A percentile compares a stretch with the other conserved stretches of the same genome.
Evolutionary conservation across 2,329 filamentous ascomycete species (phyloP).

Genomic region (Ophiosphaerella narmari): DNA sequence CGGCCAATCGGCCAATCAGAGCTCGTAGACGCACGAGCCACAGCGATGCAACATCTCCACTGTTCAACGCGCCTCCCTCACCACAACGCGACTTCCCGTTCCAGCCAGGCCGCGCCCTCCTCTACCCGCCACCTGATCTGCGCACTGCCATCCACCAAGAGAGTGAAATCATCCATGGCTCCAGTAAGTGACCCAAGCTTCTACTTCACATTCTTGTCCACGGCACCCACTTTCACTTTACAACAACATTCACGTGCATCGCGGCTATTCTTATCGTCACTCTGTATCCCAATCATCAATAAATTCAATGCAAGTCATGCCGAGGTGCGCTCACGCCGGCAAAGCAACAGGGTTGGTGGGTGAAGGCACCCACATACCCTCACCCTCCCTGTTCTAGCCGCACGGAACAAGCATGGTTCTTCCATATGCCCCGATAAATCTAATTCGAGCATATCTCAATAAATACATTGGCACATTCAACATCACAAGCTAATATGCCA

Average conservation of each 20-base stretch:
- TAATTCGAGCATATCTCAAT: background rate
- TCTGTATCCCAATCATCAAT: no score
- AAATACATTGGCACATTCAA: background rate
- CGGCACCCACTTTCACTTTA: background rate
- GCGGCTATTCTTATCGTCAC: slow-evolving; percentile 7
- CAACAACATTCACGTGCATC: slow-evolving; percentile 11
- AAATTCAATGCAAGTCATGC: background rate
- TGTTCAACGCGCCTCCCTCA: slow-evolving; percentile 39
- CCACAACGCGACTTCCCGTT: slow-evolving; percentile 37
- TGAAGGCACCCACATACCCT: no score
- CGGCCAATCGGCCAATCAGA: slow-evolving; percentile 4
- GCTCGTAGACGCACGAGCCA: slow-evolving; percentile 1
- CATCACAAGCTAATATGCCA: slow-evolving; percentile 23
- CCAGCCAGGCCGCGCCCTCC: slow-evolving; percentile 19
- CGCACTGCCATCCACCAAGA: slow-evolving; percentile 18
- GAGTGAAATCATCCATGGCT: slow-evolving; percentile 31
- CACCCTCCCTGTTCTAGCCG: no score
- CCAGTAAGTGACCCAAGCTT: slow-evolving; percentile 34
- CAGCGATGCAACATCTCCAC: slow-evolving; percentile 24
- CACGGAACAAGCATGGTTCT: no score
- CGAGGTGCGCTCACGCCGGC: background rate
- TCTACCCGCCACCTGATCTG: slow-evolving; percentile 18
- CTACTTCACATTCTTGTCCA: background rate
- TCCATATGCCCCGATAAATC: background rate
- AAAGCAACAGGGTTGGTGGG: no score